Conservation (phyloP, 164 flowering plant species). For the Kingdonia uniflora region DNA sequence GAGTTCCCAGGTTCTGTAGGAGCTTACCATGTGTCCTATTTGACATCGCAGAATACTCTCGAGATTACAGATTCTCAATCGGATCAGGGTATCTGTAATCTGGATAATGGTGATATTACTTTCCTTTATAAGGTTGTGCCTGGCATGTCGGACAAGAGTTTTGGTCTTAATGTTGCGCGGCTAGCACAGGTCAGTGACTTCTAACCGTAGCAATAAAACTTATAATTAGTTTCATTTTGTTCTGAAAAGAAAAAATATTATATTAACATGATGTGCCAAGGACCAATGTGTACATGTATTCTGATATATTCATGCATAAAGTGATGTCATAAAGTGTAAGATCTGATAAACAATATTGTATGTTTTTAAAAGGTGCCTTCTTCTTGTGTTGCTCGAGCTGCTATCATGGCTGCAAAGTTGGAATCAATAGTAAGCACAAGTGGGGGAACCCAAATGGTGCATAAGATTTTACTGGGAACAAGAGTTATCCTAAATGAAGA, state of each 20-base stretch:
- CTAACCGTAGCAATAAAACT: background rate
- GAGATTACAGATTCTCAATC: constrained; percentile 10
- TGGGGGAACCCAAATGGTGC: constrained; percentile 10
- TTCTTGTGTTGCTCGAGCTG: constrained; percentile 56
- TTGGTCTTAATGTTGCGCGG: constrained; percentile 90
- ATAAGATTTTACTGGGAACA: constrained; percentile 4
- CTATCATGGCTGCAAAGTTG: constrained; percentile 57
- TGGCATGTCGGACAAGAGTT: constrained; percentile 77
- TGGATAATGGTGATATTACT: constrained; percentile 43
- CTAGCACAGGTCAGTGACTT: constrained; percentile 79
- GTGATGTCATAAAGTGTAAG: too few relatives aligned
- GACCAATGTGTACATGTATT: background rate
- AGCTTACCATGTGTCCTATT: constrained; percentile 80
- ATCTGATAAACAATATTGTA: background rate
- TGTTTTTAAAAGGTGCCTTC: constrained; percentile 48
- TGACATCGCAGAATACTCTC: constrained; percentile 31
- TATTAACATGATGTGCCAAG: background rate
- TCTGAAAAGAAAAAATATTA: background rate
- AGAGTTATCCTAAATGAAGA: constrained; percentile 4
- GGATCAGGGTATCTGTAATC: constrained; percentile 8
- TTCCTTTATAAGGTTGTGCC: constrained; percentile 82
- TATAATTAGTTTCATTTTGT: background rate
- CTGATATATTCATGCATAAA: background rate
- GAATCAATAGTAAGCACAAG: constrained; percentile 42
- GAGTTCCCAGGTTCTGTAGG: constrained; percentile 67